Evolutionary conservation across 1,139 yeast species (phyloP), one percentile per base, ranked within the genome.

Genomic region (Debaryomycetaceae sp.): DNA sequence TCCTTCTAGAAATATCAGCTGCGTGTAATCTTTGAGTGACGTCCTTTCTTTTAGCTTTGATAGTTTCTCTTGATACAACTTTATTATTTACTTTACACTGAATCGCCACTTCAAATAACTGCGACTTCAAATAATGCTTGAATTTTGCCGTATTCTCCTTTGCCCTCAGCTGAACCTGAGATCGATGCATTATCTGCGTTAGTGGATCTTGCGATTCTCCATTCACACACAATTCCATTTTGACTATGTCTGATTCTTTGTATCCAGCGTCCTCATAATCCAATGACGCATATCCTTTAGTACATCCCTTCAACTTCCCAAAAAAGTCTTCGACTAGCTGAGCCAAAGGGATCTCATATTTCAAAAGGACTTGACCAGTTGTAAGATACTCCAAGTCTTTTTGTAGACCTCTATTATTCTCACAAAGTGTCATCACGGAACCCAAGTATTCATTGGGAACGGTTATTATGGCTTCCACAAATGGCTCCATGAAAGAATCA

Each of bases 231-330:
- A 93, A 75, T 60, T 91, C 97, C 70, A 93, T 70, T 59, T 93
- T 93, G 37, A 88, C 93, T 31, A 93, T 80, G 57, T 87, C 91
- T 1, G 96, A 81, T 35, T 80, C 76, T 51, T 71, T 75, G 64
- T 90, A 93, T 0, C 98, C 99, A 2, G 87, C 83, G 59, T 93
- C 98, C 57, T 93, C 98, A 58, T 93, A 93, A 64, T 93, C 99
- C 45, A 93, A 71, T 0, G 97, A 86, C 0, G 97, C 99, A 63
- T 88, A 93, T 0, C 99, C 99, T 56, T 84, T 81, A 0, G 98
- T 89, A 3, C 83, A 76, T 1, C 97, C 95, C 62, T 93, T 93
- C 45, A 93, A 72, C 60, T 87, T 88, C 1, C 98, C 98, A 62
- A 93, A 90, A 60, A 93, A 91, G 64, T 93, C 97, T 58, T 93